Percentiles rank a stretch among this genome's conserved stretches.
Evolutionary conservation across 805 yeast genomes (phyloP).

Genomic region (Wickerhamiella musiphila): DNA sequence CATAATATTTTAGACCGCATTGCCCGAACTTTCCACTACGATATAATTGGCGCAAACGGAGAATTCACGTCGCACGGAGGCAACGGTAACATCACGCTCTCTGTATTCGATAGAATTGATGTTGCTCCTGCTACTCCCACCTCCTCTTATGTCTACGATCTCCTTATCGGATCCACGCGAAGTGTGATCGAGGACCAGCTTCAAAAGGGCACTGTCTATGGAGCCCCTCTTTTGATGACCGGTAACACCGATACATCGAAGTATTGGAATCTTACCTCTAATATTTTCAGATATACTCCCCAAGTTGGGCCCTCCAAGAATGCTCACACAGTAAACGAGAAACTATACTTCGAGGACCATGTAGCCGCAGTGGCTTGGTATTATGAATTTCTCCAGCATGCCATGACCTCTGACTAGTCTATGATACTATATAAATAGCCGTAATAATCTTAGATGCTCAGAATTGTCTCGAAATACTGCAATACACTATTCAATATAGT

Average conservation of each 20-base stretch:
- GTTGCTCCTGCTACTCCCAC: constrained; percentile 35
- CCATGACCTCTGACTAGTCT: too few species aligned
- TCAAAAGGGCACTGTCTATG: constrained; percentile 2
- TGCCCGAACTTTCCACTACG: neutral
- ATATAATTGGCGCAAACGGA: neutral
- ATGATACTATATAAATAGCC: neutral
- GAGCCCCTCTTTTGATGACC: constrained; percentile 27
- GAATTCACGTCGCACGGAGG: constrained; percentile 1
- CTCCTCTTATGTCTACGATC: constrained; percentile 26
- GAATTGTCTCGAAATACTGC: too few species aligned
- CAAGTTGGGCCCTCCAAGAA: constrained; percentile 1
- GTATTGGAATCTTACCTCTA: constrained; percentile 41
- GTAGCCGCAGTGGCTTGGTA: constrained; percentile 16
- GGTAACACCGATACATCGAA: constrained; percentile 54
- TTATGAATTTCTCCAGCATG: constrained; percentile 7
- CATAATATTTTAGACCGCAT: constrained; percentile 2
- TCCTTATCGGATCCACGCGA: constrained; percentile 42
- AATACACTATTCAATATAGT: neutral
- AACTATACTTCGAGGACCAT: constrained; percentile 33
- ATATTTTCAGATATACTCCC: constrained; percentile 48
- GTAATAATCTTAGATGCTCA: neutral
- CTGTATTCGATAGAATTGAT: constrained; percentile 19
- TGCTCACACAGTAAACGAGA: constrained; percentile 31
- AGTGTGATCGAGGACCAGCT: constrained; percentile 37
- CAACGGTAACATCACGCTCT: constrained; percentile 5